phyloP scores from a whole-genome alignment of 2,329 filamentous ascomycete species.

The Penicillium sp. region DNA sequence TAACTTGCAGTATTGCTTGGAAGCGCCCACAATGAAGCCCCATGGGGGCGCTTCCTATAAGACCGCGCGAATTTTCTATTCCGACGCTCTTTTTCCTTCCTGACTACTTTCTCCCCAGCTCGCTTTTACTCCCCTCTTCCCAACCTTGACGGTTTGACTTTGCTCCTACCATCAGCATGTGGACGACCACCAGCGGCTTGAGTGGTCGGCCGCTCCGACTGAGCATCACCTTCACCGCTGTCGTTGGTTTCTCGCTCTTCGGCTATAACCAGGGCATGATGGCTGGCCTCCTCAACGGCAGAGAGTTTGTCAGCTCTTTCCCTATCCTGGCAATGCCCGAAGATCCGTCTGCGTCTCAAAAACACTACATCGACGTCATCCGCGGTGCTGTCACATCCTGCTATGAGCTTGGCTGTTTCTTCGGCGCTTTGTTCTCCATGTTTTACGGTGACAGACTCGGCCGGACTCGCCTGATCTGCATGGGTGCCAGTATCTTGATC shows the following conservation, averaged over 20 bases:
- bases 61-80: neutral
- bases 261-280: constrained; percentile 32
- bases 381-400: constrained; percentile 55
- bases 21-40: neutral
- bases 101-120: constrained; percentile 9
- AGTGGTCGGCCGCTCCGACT: constrained; percentile 23
- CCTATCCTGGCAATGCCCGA: constrained; percentile 12
- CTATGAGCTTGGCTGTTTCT: constrained; percentile 51
- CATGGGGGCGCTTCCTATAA: constrained; percentile 14
- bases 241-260: constrained; percentile 54
- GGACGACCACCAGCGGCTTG: constrained; percentile 26
- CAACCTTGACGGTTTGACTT: constrained; percentile 9
- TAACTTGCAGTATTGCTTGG: neutral
- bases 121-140: neutral
- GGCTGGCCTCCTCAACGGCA: constrained; percentile 24
- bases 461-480: constrained; percentile 50
- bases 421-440: constrained; percentile 29
- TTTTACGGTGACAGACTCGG: constrained; percentile 28
- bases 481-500: constrained; percentile 54
- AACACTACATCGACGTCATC: constrained; percentile 40
- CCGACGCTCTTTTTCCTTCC: neutral
- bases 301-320: constrained; percentile 20
- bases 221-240: constrained; percentile 28
- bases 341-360: constrained; percentile 35
- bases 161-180: constrained; percentile 23